Percentiles rank a stretch among this genome's conserved stretches.
Evolutionary conservation across 1,139 yeast species (phyloP).

Genomic region (Taiozyma sp.): DNA sequence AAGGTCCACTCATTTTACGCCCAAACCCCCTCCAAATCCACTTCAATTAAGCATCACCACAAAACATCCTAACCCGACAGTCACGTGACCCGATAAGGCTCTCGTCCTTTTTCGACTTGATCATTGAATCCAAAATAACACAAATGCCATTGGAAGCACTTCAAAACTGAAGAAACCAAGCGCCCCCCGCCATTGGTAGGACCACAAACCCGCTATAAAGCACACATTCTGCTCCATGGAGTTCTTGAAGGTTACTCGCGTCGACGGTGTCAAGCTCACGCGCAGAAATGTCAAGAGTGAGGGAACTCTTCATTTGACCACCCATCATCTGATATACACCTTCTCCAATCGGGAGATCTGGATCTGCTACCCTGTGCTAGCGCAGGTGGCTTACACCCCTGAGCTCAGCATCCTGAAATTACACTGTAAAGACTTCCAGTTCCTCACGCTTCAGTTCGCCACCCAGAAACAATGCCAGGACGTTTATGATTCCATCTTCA

Average conservation of each 20-base stretch:
- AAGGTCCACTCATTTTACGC: too few species aligned
- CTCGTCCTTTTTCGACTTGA: not conserved
- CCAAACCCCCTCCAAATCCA: too few species aligned
- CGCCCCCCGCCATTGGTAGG: not conserved
- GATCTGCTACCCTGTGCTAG: conserved; percentile 84
- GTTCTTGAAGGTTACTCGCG: not conserved
- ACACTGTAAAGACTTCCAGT: conserved; percentile 86
- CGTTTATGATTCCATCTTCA: conserved; percentile 68
- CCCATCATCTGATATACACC: conserved; percentile 81
- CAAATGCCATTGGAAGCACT: not conserved
- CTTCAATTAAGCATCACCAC: too few species aligned
- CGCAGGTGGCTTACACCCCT: conserved; percentile 36
- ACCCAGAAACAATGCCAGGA: conserved; percentile 59
- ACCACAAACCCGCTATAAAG: not conserved
- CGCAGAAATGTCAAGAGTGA: conserved; percentile 6
- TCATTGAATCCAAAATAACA: not conserved
- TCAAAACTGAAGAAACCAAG: too few species aligned
- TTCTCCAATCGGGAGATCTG: conserved; percentile 65
- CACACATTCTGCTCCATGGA: not conserved
- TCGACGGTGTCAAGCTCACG: not conserved
- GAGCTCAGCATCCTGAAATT: conserved; percentile 55
- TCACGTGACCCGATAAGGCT: not conserved
- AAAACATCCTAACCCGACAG: not conserved
- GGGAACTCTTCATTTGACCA: conserved; percentile 76
- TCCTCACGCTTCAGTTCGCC: conserved; percentile 69